Percentiles rank a stretch among this genome's conserved stretches.
Conservation (phyloP, 2,329 filamentous ascomycete genomes). For the Bimuria novae-zelandiae region DNA sequence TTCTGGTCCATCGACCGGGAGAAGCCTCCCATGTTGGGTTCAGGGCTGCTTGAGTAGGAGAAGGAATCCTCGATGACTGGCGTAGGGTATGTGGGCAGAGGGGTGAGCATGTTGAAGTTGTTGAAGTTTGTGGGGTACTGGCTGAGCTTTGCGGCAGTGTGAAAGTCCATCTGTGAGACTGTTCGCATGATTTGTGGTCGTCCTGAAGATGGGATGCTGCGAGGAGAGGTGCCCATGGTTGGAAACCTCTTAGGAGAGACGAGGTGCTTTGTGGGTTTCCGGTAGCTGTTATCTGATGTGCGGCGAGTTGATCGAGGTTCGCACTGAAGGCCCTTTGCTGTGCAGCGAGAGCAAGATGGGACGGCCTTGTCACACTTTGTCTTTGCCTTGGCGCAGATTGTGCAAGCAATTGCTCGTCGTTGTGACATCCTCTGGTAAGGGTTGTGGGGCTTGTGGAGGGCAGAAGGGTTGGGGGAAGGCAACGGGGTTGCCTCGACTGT, state of each 20-base stretch:
- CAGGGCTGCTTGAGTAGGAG: slow-evolving; percentile 28
- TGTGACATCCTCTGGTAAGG: slow-evolving; percentile 39
- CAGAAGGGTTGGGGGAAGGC: slow-evolving; percentile 16
- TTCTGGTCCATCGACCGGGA: slow-evolving; percentile 22
- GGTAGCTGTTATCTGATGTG: slow-evolving; percentile 41
- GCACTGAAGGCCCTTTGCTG: slow-evolving; percentile 42
- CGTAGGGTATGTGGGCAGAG: slow-evolving; percentile 29
- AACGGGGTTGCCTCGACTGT: slow-evolving; percentile 20
- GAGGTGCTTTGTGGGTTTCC: slow-evolving; percentile 32
- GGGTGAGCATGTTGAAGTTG: slow-evolving; percentile 32
- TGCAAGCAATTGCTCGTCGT: slow-evolving; percentile 45
- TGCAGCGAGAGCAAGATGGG: slow-evolving; percentile 44
- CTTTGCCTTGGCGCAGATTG: slow-evolving; percentile 46
- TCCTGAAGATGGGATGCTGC: slow-evolving; percentile 26
- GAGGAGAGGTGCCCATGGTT: slow-evolving; percentile 25
- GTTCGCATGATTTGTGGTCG: slow-evolving; percentile 27
- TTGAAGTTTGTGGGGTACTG: slow-evolving; percentile 28
- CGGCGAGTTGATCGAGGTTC: slow-evolving; percentile 44
- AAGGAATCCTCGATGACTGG: slow-evolving; percentile 33
- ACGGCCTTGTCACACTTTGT: slow-evolving; percentile 46
- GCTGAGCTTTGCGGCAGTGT: slow-evolving; percentile 32
- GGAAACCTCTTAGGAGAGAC: slow-evolving; percentile 31
- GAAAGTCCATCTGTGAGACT: slow-evolving; percentile 36
- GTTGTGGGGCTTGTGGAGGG: slow-evolving; percentile 21
- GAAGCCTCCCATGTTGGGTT: slow-evolving; percentile 26